These are phyloP conservation scores for Paramecium sonneborni DNA, from an alignment of 73 alveolate genomes.

Conservation along the genomic window DNA sequence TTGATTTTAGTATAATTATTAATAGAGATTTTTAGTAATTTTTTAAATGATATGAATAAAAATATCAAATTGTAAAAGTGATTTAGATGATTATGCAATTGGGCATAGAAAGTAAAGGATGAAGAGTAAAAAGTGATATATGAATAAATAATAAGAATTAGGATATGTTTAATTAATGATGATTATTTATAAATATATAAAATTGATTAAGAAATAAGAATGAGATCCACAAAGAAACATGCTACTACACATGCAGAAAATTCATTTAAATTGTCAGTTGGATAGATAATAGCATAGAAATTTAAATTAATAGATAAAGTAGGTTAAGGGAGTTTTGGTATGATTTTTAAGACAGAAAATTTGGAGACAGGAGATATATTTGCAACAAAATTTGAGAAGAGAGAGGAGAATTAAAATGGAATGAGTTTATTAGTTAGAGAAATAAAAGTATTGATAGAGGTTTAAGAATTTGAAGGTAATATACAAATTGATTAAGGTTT, in stretches of 20 bases:
- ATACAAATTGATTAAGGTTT: background rate
- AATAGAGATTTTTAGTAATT: too few relatives aligned
- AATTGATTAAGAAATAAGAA: background rate
- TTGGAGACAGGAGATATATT: slow-evolving; percentile 45
- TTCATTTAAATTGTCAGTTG: background rate
- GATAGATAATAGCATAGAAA: slow-evolving; percentile 25
- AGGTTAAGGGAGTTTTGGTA: slow-evolving; percentile 33
- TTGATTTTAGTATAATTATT: too few relatives aligned
- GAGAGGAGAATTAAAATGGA: background rate
- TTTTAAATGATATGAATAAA: too few relatives aligned
- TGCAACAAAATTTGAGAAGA: slow-evolving; percentile 48
- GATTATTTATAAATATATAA: background rate
- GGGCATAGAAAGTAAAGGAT: too few relatives aligned
- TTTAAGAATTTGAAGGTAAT: slow-evolving; percentile 20
- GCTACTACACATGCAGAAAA: background rate
- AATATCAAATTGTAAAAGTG: too few relatives aligned
- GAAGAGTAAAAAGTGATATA: too few relatives aligned
- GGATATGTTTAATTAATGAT: background rate
- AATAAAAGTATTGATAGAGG: slow-evolving; percentile 25
- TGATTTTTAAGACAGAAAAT: slow-evolving; percentile 30
- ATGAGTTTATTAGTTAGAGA: slow-evolving; percentile 35
- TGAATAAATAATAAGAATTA: too few relatives aligned
- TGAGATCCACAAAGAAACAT: background rate
- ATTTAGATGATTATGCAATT: too few relatives aligned
- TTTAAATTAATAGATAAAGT: slow-evolving; percentile 23